Evolutionary conservation across 148 eudicot genomes (phyloP), one percentile per base, ranked within the genome.

Genomic region (Spergularia bocconei): DNA sequence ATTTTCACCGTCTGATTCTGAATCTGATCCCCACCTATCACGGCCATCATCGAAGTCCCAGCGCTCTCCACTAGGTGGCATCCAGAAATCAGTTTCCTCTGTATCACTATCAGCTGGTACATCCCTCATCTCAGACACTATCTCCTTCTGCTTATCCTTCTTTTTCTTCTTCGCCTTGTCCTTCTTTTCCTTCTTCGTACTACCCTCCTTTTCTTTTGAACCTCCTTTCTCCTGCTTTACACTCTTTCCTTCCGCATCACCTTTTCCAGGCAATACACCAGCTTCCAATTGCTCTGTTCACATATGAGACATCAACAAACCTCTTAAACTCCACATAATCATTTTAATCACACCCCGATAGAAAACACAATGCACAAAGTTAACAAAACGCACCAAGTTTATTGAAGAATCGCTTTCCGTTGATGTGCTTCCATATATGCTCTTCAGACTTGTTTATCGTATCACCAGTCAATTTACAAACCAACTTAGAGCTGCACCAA

Each of bases 381-480:
- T 16, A 69, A 67, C 59, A 66, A 54, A 48, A 77, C 89, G 75
- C 82, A 94, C 98, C 98, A 74, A 94, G 77, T 84, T 86, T 87
- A 87, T 81, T 87, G 77, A 90, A 85, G 79, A 94, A 94, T 13
- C 90, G 88, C 76, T 80, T 94, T 73, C 98, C 98, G 23, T 83
- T 91, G 74, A 94, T 91, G 85, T 91, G 98, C 82, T 94, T 94
- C 98, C 98, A 94, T 79, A 94, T 94, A 77, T 94, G 98, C 86
- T 94, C 96, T 84, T 94, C 98, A 48, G 88, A 75, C 79, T 91
- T 94, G 78, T 94, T 94, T 50, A 91, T 75, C 17, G 87, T 85
- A 67, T 72, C 85, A 55, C 96, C 98, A 33, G 98, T 94, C 39
- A 94, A 82, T 83, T 86, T 92, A 75, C 98, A 94, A 57, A 85